These are phyloP conservation scores for Morella rubra DNA, from an alignment of 306 rosid genomes.

Conservation along the genomic window DNA sequence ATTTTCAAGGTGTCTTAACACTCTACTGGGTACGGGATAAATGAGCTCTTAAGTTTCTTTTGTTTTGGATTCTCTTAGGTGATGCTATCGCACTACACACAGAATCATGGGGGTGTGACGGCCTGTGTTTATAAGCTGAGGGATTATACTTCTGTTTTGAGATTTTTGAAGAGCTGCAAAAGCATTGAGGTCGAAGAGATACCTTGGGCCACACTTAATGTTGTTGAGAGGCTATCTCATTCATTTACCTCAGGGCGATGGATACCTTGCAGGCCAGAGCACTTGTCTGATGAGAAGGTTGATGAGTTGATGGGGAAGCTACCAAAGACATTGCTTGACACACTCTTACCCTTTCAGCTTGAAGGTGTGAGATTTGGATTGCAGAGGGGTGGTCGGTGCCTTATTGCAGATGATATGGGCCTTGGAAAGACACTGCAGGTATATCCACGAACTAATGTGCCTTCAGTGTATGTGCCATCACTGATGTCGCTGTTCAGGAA, in stretches of 20 bases:
- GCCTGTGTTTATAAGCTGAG: conserved; percentile 63
- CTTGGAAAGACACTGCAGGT: conserved; percentile 98
- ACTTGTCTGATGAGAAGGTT: conserved; percentile 64
- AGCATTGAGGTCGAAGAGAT: conserved; percentile 68
- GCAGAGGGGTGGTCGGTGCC: conserved; percentile 88
- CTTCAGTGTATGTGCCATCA: not conserved
- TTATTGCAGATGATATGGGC: conserved; percentile 95
- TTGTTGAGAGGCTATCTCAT: conserved; percentile 64
- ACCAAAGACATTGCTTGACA: conserved; percentile 50
- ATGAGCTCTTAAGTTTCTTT: not conserved
- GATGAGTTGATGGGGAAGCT: conserved; percentile 58
- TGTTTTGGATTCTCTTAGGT: conserved; percentile 41
- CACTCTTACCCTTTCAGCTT: conserved; percentile 75
- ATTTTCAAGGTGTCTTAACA: not conserved
- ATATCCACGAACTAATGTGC: not conserved
- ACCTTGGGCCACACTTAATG: conserved; percentile 77
- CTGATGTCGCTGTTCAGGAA: not conserved
- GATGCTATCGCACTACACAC: conserved; percentile 74
- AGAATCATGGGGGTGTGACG: conserved; percentile 57
- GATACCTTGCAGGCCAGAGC: conserved; percentile 76
- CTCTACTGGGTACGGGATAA: not conserved
- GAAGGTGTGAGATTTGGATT: conserved; percentile 81
- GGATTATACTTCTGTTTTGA: conserved; percentile 55
- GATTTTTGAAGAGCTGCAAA: conserved; percentile 49
- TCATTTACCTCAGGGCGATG: conserved; percentile 49